Percentiles rank a stretch among this genome's conserved stretches.
phyloP scores from a whole-genome alignment of 2,329 filamentous ascomycete genomes.

The Rhinocladiella mackenziei region DNA sequence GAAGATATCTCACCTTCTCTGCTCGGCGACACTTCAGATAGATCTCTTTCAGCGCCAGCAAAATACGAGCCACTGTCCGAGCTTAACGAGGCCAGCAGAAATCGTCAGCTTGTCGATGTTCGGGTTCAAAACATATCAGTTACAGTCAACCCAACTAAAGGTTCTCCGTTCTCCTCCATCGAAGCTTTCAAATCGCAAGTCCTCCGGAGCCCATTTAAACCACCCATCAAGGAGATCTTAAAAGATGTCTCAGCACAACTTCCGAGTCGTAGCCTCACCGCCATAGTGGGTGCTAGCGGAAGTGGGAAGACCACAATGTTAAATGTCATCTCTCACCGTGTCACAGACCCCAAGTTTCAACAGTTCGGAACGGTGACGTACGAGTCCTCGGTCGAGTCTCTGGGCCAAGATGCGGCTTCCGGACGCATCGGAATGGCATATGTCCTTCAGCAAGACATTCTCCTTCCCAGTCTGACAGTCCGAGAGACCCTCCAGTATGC shows the following conservation, averaged over 20 bases:
- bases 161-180: constrained; percentile 35
- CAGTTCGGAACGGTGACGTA: constrained; percentile 58
- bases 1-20: not conserved
- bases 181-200: constrained; percentile 32
- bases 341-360: constrained; percentile 52
- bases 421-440: constrained; percentile 42
- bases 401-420: constrained; percentile 49
- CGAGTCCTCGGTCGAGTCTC: constrained; percentile 59
- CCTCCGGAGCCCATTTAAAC: constrained; percentile 31
- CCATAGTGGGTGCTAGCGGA: constrained; percentile 92
- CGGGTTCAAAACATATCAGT: constrained; percentile 36
- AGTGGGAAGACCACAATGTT: constrained; percentile 95
- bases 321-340: constrained; percentile 68
- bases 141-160: constrained; percentile 33
- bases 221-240: constrained; percentile 59
- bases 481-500: constrained; percentile 71
- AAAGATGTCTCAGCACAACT: constrained; percentile 58
- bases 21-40: not conserved
- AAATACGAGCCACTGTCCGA: not conserved
- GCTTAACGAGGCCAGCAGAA: not conserved
- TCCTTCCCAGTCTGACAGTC: constrained; percentile 69
- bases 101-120: constrained; percentile 36
- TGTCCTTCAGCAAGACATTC: constrained; percentile 69
- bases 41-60: not conserved
- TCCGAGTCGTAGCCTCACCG: constrained; percentile 62